Evolutionary conservation across 352 stramenopile genomes (phyloP), one percentile per base, ranked within the genome.

Genomic region (Pythium aphanidermatum): DNA sequence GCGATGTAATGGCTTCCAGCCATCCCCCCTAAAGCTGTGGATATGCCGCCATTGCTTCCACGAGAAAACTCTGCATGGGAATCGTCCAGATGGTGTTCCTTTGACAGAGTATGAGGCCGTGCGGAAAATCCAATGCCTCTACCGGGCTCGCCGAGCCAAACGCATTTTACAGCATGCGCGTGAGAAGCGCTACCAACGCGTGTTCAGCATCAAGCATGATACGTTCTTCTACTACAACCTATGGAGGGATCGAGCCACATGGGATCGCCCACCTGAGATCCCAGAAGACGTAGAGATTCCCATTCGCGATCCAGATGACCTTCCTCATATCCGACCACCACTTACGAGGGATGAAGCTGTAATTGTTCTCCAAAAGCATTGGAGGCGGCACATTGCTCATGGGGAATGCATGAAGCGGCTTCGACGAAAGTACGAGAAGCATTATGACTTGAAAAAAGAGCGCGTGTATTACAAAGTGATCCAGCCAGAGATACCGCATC

Each of bases 211-310:
- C 46, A 58, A 60, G 3, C 78, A 91, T 69, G 60, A 81, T 37
- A 51, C 61, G 9, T 91, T 91, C 41, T 91, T 91, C 51, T 86
- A 74, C 54, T 88, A 83, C 65, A 86, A 91, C 36, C 42, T 75
- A 12, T 88, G 75, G 75, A 63, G 62, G 5, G 52, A 55, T 16
- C 49, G 32, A 5, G 70, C 69, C 16, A 70, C 73, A 4, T 91
- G 78, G 78, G 19, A 61, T 8, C 70, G 60, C 7, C 78, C 78
- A 10, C 13, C 0, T 8, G 56, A 72, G 11, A 39, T 91, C 20
- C 55, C 58, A 2, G 26, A 55, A 14, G 46, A 79, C 14, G 46
- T 83, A 2, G 73, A 86, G 16, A 65, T 86, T 28, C 73, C 75
- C 10, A 86, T 91, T 11, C 73, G 78, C 17, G 78, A 91, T 50